A percentile compares a stretch with the other conserved stretches of the same genome.
Evolutionary conservation across 2,329 filamentous ascomycete genomes (phyloP).

Genomic region (Ascochyta clinopodiicola): DNA sequence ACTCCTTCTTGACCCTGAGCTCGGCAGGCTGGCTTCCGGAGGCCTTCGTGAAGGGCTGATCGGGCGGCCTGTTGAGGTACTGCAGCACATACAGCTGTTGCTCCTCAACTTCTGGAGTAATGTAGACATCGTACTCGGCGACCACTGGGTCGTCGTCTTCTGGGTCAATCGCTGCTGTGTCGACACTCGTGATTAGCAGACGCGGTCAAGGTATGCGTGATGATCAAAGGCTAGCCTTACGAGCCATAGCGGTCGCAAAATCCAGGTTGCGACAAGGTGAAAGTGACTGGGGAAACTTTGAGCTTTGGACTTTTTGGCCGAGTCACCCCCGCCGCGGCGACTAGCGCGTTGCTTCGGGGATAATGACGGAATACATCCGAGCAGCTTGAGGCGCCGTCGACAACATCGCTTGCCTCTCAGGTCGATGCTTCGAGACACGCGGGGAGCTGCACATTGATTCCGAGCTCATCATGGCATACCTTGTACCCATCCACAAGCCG

Average conservation of each 20-base stretch:
- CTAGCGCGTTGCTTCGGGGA: slow-evolving; percentile 26
- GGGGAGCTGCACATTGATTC: neutral
- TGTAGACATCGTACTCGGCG: slow-evolving; percentile 78
- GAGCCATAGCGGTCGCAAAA: slow-evolving; percentile 32
- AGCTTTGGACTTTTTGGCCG: neutral
- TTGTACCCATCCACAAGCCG: slow-evolving; percentile 90
- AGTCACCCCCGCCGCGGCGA: slow-evolving; percentile 13
- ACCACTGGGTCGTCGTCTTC: slow-evolving; percentile 57
- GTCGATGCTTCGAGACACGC: neutral
- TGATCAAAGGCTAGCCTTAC: slow-evolving; percentile 27
- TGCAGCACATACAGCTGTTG: slow-evolving; percentile 75
- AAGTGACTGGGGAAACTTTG: slow-evolving; percentile 6
- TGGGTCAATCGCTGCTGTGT: slow-evolving; percentile 34
- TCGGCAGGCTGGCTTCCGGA: slow-evolving; percentile 65
- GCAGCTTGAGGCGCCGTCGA: slow-evolving; percentile 4
- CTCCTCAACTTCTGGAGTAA: slow-evolving; percentile 74
- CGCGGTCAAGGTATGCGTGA: neutral
- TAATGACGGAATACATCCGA: slow-evolving; percentile 44
- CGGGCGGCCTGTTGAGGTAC: slow-evolving; percentile 78
- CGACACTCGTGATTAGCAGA: slow-evolving; percentile 10
- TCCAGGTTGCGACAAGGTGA: slow-evolving; percentile 11
- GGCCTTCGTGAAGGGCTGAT: slow-evolving; percentile 66
- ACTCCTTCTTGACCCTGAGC: slow-evolving; percentile 80
- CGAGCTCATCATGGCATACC: slow-evolving; percentile 76
- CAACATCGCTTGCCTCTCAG: slow-evolving; percentile 7